Evolutionary conservation across 2,329 filamentous ascomycete species (phyloP), one percentile per base, ranked within the genome.

Genomic region (Sarocladiaceae sp.): DNA sequence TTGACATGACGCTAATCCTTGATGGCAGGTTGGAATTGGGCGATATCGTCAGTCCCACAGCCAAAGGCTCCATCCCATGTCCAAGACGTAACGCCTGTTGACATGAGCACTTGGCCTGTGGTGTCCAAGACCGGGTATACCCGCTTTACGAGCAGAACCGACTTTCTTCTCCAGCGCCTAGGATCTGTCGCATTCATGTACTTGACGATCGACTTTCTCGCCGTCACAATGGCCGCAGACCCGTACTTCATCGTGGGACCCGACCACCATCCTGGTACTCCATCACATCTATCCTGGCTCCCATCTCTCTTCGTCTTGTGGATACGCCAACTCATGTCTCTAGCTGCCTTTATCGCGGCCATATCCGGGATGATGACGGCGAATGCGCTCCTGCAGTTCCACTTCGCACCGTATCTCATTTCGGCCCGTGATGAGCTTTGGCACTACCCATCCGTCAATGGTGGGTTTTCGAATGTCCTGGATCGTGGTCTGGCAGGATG

Each of bases 401-500:
- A 73, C 56, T 55, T 79, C 48, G 66, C 77, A 31, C 73, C 74
- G 6, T 70, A 69, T 22, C 55, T 83, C 26, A 76, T 86, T 23
- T 80, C 82, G 7, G 65, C 71, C 39, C 71, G 73, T 39, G 66
- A 64, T 7, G 70, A 78, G 44, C 68, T 80, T 2, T 83, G 78
- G 79, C 71, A 75, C 47, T 73, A 76, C 55, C 73, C 82, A 1
- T 68, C 79, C 26, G 71, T 79, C 4, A 76, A 84, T 54, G 86
- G 87, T 12, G 73, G 73, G 18, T 71, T 78, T 52, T 60, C 60
- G 0, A 68, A 74, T 23, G 74, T 92, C 2, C 68, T 85, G 11
- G 81, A 90, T 55, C 75, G 82, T 54, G 92, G 93, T 0, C 73
- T 97, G 2, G 77, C 80, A 1, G 92, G 91, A 1, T 87, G 86